Evolutionary conservation across 805 yeast species (phyloP).

Genomic region (Candida manassasensis): DNA sequence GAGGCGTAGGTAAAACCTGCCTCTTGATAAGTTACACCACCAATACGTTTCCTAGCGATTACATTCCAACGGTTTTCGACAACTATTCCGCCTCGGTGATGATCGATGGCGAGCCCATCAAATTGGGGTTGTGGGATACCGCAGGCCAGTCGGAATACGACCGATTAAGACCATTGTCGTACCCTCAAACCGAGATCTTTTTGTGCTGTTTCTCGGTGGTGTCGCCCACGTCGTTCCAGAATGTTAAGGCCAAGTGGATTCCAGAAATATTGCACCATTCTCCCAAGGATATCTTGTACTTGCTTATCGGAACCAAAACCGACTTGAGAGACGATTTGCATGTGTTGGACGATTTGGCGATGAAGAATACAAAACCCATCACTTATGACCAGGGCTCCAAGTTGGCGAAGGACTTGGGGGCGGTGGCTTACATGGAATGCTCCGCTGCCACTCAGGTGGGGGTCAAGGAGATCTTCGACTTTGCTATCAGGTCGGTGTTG

Average conservation of each 20-base stretch:
- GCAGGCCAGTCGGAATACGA: slow-evolving; percentile 95
- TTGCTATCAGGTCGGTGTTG: slow-evolving; percentile 68
- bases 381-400: slow-evolving; percentile 56
- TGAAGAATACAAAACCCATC: slow-evolving; percentile 59
- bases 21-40: slow-evolving; percentile 84
- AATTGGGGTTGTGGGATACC: slow-evolving; percentile 90
- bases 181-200: slow-evolving; percentile 89
- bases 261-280: slow-evolving; percentile 87
- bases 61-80: slow-evolving; percentile 91
- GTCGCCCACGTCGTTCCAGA: slow-evolving; percentile 73
- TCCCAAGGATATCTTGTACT: slow-evolving; percentile 59
- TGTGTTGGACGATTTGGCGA: slow-evolving; percentile 63
- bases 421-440: slow-evolving; percentile 77
- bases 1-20: slow-evolving; percentile 94
- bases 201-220: slow-evolving; percentile 81
- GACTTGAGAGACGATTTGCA: slow-evolving; percentile 82
- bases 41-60: slow-evolving; percentile 88
- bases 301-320: slow-evolving; percentile 83
- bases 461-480: slow-evolving; percentile 79
- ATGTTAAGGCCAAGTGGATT: slow-evolving; percentile 69
- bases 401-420: slow-evolving; percentile 66
- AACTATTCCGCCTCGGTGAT: slow-evolving; percentile 84
- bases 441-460: slow-evolving; percentile 89
- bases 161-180: slow-evolving; percentile 80
- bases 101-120: slow-evolving; percentile 76